Evolutionary conservation across 139 green algal species (phyloP).

Genomic region (Tetraselmis striata): DNA sequence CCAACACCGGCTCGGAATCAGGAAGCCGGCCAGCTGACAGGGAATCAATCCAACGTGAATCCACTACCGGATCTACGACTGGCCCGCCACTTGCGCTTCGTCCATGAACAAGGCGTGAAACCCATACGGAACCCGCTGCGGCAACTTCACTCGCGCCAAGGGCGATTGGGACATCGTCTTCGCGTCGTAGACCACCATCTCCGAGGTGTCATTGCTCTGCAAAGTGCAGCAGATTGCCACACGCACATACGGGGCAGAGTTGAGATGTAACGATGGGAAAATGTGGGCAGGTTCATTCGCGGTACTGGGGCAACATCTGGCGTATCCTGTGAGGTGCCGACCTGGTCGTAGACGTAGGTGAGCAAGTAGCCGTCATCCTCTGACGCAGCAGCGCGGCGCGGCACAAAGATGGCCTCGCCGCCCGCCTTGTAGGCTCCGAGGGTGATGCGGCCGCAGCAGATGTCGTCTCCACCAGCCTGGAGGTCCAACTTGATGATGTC

Average conservation of each 20-base stretch:
- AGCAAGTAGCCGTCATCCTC: constrained; percentile 76
- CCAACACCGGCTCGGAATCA: too few species aligned
- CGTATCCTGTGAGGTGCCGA: too few species aligned
- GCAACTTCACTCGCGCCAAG: constrained; percentile 50
- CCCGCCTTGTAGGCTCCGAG: constrained; percentile 34
- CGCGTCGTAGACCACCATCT: constrained; percentile 60
- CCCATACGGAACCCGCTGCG: constrained; percentile 54
- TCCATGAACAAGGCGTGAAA: constrained; percentile 59
- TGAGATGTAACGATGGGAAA: background rate
- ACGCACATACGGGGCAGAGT: background rate
- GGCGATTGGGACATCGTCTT: constrained; percentile 52
- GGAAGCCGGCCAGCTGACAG: too few species aligned
- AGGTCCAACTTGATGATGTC: constrained; percentile 70
- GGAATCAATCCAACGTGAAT: too few species aligned
- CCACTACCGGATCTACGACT: background rate
- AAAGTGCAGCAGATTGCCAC: background rate
- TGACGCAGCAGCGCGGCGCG: background rate
- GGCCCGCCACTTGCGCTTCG: constrained; percentile 20
- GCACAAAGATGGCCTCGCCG: constrained; percentile 71
- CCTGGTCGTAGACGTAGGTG: constrained; percentile 55
- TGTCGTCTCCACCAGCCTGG: constrained; percentile 4
- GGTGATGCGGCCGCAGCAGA: constrained; percentile 27
- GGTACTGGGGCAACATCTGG: too few species aligned
- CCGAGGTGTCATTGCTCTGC: constrained; percentile 6
- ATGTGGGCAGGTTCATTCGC: too few species aligned